A percentile compares a stretch with the other conserved stretches of the same genome.
phyloP scores from a whole-genome alignment of 2,329 filamentous ascomycete genomes.

The Aspergillus flavus region DNA sequence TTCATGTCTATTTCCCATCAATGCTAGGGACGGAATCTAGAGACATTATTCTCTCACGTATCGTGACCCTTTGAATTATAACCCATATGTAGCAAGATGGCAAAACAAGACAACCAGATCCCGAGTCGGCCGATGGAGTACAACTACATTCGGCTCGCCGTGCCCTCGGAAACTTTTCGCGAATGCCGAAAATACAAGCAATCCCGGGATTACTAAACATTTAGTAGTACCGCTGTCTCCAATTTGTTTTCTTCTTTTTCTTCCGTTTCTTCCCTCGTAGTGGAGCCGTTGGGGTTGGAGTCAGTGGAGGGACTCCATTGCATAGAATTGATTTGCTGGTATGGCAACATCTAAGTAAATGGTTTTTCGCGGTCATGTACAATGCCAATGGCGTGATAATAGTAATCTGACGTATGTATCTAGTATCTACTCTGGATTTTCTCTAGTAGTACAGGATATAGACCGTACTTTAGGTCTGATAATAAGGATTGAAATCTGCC shows the following conservation, averaged over 20 bases:
- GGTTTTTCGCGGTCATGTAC: neutral
- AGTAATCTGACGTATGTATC: too few relatives aligned
- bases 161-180: neutral
- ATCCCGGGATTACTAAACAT: neutral
- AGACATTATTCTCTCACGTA: neutral
- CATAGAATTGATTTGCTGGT: neutral
- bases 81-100: neutral
- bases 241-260: neutral
- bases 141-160: neutral
- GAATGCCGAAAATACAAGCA: neutral
- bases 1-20: neutral
- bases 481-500: neutral
- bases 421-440: too few relatives aligned
- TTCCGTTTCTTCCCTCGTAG: neutral
- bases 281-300: constrained; percentile 3
- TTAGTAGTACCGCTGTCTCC: neutral
- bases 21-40: neutral
- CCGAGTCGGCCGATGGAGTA: neutral
- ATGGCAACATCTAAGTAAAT: neutral
- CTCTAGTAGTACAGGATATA: too few relatives aligned
- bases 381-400: neutral
- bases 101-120: neutral
- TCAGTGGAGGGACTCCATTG: neutral
- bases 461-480: neutral
- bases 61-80: neutral